Conservation (phyloP, 768 basidiomycete genomes). For the Megacollybia marginata region DNA sequence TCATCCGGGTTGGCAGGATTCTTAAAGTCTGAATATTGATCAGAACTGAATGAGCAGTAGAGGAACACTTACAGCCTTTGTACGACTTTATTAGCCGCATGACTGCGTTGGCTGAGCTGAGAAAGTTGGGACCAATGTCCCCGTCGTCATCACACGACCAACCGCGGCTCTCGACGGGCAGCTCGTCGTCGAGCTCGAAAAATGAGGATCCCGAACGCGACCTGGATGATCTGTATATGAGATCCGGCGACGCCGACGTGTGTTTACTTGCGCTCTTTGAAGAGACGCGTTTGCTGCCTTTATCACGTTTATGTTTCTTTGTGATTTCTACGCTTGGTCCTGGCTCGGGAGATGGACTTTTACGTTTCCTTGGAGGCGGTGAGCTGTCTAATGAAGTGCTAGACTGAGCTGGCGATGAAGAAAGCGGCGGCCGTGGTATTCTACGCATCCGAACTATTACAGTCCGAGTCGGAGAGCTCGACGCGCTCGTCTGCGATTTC, state of each 20-base stretch:
- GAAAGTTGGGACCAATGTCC: not conserved
- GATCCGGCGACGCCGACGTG: too few relatives aligned
- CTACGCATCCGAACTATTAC: not conserved
- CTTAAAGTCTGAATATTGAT: conserved; percentile 47
- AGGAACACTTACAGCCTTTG: conserved; percentile 49
- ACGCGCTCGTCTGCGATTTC: conserved; percentile 1
- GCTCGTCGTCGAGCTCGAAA: too few relatives aligned
- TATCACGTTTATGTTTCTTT: too few relatives aligned
- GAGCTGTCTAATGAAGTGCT: conserved; percentile 1
- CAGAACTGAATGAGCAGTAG: conserved; percentile 9
- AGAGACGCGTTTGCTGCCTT: too few relatives aligned
- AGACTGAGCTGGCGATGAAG: not conserved
- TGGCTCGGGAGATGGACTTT: not conserved
- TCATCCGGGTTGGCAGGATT: conserved; percentile 61
- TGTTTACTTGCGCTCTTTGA: too few relatives aligned
- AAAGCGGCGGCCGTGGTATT: not conserved
- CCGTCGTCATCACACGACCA: not conserved
- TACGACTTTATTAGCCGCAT: conserved; percentile 57
- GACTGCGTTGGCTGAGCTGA: conserved; percentile 64
- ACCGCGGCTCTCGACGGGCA: too few relatives aligned
- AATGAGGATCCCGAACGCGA: too few relatives aligned
- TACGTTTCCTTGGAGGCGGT: conserved; percentile 4
- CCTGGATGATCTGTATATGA: too few relatives aligned
- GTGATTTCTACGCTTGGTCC: not conserved
- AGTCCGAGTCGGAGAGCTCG: not conserved